Base-by-base conservation (phyloP, 139 green algal genomes). In the Spirogloea muscicola region DNA sequence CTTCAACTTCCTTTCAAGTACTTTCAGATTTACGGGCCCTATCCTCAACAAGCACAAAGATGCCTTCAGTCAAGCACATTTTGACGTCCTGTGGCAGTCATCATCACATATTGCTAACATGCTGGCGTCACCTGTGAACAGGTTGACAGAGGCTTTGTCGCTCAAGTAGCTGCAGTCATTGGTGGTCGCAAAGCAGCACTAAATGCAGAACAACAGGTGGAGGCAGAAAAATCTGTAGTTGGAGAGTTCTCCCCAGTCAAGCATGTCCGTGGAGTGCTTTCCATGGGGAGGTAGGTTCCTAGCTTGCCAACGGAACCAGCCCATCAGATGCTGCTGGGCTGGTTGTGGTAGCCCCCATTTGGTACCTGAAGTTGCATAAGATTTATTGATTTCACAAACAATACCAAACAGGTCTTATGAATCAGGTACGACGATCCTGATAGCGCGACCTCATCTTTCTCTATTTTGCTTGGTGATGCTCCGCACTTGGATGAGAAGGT, bases 81-180 rank as follows among this genome's bases (percentile, higher is more conserved):
- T n/a, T n/a, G n/a, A n/a, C n/a, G n/a, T n/a, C n/a, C n/a, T n/a
- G n/a, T n/a, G n/a, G n/a, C n/a, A n/a, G 9, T 62, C n/a, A 62
- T 38, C 52, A 13, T 9, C 16, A n/a, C n/a, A n/a, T n/a, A n/a
- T n/a, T n/a, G 16, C 6, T n/a, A 27, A 38, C 52, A 27, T 34
- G 21, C 21, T 34, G 52, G 21, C 16, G 52, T n/a, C 16, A 7
- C 52, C 52, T 62, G 10, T 62, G 52, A 4, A 64, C 71, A 79
- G 71, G 79, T 86, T 13, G 91, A 97, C 79, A 91, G 90, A 39
- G 90, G 91, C 1, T 97, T 97, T 79, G 93, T 97, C 6, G 92
- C 92, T 1, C 93, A 97, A 68, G 77, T 86, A 0, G 86, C 84
- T 21, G 89, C 90, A 36, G 82, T 94, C 0, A 9, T 82, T 3